Percentiles rank a stretch among this genome's conserved stretches.
Conservation (phyloP, 1,284 basidiomycete genomes). For the Pseudozyma tsukubaensis region DNA sequence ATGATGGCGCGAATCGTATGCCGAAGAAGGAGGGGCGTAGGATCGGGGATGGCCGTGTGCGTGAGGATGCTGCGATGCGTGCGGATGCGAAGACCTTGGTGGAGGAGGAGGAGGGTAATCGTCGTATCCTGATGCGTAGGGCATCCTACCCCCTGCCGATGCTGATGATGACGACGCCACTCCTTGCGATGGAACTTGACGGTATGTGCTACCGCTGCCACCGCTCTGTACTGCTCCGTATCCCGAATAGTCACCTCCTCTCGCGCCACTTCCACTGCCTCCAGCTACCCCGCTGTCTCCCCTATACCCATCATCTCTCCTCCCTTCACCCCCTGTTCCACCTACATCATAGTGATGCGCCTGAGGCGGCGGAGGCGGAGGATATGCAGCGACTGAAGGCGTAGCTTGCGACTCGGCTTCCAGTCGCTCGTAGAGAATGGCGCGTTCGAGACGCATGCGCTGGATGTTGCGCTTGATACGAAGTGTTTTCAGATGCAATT, state of each 20-base stretch:
- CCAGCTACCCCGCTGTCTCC: neutral
- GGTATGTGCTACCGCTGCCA: neutral
- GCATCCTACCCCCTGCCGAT: conserved; percentile 6
- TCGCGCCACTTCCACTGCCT: neutral
- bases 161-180: neutral
- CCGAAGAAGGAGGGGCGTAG: conserved; percentile 14
- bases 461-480: conserved; percentile 86
- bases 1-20: conserved; percentile 35
- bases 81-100: conserved; percentile 16
- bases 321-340: neutral
- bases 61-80: conserved; percentile 10
- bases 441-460: conserved; percentile 86
- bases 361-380: conserved; percentile 10
- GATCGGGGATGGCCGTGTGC: conserved; percentile 10
- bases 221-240: neutral
- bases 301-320: conserved; percentile 6
- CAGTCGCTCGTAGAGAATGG: conserved; percentile 69
- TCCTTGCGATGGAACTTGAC: neutral
- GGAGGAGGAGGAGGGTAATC: conserved; percentile 40
- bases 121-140: conserved; percentile 24
- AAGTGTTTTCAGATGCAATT: conserved; percentile 82
- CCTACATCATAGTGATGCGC: conserved; percentile 22
- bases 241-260: neutral
- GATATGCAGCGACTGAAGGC: conserved; percentile 20
- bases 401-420: conserved; percentile 52